These are phyloP conservation scores for Pulveroboletus sp. DNA, from an alignment of 768 basidiomycete genomes.

Conservation along the genomic window DNA sequence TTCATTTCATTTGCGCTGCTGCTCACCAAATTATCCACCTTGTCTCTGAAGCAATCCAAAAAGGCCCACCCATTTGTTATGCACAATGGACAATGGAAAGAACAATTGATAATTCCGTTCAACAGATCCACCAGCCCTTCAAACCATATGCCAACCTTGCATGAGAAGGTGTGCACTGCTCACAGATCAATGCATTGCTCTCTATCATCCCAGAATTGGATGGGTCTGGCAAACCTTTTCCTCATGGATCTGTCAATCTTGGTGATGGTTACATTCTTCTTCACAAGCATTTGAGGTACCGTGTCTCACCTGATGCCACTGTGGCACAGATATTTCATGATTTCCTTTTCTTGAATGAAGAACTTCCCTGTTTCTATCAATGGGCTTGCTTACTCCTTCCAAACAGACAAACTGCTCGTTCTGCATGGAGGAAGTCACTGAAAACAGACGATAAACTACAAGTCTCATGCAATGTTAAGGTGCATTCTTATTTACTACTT, in stretches of 20 bases:
- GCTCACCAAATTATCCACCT: conserved; percentile 30
- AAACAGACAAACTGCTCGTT: conserved; percentile 22
- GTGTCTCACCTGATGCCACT: neutral
- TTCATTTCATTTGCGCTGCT: conserved; percentile 31
- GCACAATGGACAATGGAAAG: conserved; percentile 4
- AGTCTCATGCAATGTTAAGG: conserved; percentile 17
- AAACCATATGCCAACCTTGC: neutral
- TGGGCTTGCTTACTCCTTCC: conserved; percentile 18
- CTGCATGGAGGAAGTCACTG: conserved; percentile 1
- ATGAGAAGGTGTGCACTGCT: neutral
- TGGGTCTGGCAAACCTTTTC: neutral
- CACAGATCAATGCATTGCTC: neutral
- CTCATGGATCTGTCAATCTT: neutral
- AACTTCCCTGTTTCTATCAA: neutral
- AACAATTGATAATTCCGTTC: neutral
- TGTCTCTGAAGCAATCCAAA: neutral
- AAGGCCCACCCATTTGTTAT: neutral
- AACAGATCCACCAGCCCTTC: neutral
- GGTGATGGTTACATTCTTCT: neutral
- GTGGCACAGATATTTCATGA: neutral
- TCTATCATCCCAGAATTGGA: neutral
- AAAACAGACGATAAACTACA: neutral
- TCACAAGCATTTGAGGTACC: neutral
- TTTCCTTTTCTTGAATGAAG: neutral
- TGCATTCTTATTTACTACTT: neutral